Evolutionary conservation across 768 basidiomycete species (phyloP), one percentile per base, ranked within the genome.

Genomic region (Mycena floridula): DNA sequence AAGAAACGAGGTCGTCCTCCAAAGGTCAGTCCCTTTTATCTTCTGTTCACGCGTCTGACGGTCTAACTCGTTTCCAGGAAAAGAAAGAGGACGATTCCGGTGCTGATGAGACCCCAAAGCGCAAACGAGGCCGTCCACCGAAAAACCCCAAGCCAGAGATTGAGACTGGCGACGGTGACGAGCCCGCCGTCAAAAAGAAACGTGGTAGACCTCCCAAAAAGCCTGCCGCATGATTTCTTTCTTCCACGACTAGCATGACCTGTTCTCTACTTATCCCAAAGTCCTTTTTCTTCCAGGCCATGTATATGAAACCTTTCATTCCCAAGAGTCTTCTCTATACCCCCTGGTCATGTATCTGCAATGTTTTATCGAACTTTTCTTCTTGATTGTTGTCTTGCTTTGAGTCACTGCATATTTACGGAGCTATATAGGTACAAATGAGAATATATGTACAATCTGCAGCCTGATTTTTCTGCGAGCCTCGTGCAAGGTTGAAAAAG

Each of bases 61-160:
- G n/a, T n/a, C n/a, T n/a, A n/a, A n/a, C 40, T 49, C 51, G 44
- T 50, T 47, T 35, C 42, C 53, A 57, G 48, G 50, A 35, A 48
- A 46, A 45, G 43, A 51, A 48, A 32, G 56, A 57, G 43, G 50
- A 45, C 25, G 68, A 59, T 36, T 77, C 73, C 40, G 80, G 79
- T 50, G 70, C 69, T 32, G n/a, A 54, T 41, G 66, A 62, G 37
- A 66, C 69, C 37, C 63, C 73, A 40, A 88, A 87, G 63, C 73
- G 82, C 55, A 79, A 74, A 62, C 76, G 87, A 49, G 86, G 86
- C 30, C 79, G 86, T 49, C 86, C 87, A 45, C 82, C 79, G 51
- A 89, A 89, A 64, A 66, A 69, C 44, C 70, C 77, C 44, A 81
- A 75, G 61, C 70, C 72, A 43, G 59, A 56, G 40, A n/a, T n/a